A percentile compares a stretch with the other conserved stretches of the same genome.
Evolutionary conservation across 257 asterid genomes (phyloP).

Genomic region (Rhazya stricta): DNA sequence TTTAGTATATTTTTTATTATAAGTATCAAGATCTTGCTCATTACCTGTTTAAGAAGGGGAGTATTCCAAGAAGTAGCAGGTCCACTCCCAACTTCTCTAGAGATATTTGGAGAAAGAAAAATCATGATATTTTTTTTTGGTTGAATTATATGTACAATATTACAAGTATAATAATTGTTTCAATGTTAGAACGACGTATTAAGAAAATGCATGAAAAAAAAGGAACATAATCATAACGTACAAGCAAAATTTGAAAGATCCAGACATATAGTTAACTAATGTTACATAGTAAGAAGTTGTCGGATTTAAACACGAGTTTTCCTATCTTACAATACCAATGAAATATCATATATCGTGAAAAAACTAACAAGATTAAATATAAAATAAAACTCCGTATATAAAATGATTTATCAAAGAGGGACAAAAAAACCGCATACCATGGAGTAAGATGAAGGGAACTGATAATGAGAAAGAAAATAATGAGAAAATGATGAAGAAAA

Average conservation of each 20-base stretch:
- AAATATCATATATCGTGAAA: not conserved
- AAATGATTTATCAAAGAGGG: too few relatives aligned
- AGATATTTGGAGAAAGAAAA: too few relatives aligned
- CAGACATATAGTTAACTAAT: conserved; percentile 7
- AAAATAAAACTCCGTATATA: too few relatives aligned
- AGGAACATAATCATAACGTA: not conserved
- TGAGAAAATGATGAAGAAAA: conserved; percentile 7
- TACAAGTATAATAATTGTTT: too few relatives aligned
- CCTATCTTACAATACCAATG: conserved; percentile 16
- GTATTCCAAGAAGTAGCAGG: conserved; percentile 24
- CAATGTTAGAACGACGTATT: not conserved
- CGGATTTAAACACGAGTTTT: conserved; percentile 12
- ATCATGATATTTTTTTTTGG: too few relatives aligned
- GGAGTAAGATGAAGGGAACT: conserved; percentile 29
- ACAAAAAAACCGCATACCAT: conserved; percentile 22
- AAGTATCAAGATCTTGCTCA: too few relatives aligned
- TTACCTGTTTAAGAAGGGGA: conserved; percentile 31
- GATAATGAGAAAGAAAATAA: conserved; percentile 13
- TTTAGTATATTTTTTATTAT: too few relatives aligned
- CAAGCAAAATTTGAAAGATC: conserved; percentile 21
- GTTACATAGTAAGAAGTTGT: not conserved
- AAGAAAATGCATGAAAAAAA: not conserved
- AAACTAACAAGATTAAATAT: not conserved
- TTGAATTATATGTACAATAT: too few relatives aligned
- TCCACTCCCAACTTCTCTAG: conserved; percentile 30